These are phyloP conservation scores for Zygosaccharomyces bailii DNA, from an alignment of 805 yeast genomes.

Conservation along the genomic window DNA sequence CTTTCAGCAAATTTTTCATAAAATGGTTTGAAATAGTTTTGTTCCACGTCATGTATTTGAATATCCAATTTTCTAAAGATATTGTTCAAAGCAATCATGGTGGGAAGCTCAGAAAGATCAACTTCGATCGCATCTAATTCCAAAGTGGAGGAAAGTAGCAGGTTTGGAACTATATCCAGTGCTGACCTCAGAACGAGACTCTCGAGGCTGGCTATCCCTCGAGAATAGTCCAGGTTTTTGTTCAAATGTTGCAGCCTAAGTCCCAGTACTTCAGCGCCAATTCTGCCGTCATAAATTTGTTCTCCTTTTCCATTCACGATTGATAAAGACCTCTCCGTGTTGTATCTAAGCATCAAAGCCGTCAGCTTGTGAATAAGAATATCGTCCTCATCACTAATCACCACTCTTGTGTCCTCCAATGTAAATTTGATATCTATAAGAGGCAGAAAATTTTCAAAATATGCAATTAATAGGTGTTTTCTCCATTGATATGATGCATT, in stretches of 20 bases:
- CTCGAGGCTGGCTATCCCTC: conserved; percentile 24
- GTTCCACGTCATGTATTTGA: conserved; percentile 30
- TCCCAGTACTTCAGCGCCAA: conserved; percentile 25
- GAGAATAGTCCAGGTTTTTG: conserved; percentile 16
- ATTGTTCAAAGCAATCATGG: conserved; percentile 29
- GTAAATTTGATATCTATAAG: conserved; percentile 36
- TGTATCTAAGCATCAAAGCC: conserved; percentile 24
- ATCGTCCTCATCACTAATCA: conserved; percentile 34
- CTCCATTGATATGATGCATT: conserved; percentile 13
- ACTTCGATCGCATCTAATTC: conserved; percentile 25
- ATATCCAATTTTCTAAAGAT: conserved; percentile 26
- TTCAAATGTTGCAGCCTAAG: conserved; percentile 24
- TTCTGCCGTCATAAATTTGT: conserved; percentile 20
- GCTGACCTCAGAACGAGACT: conserved; percentile 22
- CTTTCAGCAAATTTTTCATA: conserved; percentile 30
- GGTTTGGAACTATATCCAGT: conserved; percentile 27
- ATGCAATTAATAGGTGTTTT: conserved; percentile 13
- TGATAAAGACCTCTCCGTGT: conserved; percentile 21
- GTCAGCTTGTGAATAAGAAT: conserved; percentile 33
- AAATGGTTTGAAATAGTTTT: conserved; percentile 27
- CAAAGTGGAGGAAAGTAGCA: conserved; percentile 17
- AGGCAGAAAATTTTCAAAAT: conserved; percentile 35
- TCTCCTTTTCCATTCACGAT: conserved; percentile 10
- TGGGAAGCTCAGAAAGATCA: conserved; percentile 31
- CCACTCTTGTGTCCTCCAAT: conserved; percentile 39